Base-by-base conservation (phyloP, 257 asterid species). In the Catharanthus roseus region DNA sequence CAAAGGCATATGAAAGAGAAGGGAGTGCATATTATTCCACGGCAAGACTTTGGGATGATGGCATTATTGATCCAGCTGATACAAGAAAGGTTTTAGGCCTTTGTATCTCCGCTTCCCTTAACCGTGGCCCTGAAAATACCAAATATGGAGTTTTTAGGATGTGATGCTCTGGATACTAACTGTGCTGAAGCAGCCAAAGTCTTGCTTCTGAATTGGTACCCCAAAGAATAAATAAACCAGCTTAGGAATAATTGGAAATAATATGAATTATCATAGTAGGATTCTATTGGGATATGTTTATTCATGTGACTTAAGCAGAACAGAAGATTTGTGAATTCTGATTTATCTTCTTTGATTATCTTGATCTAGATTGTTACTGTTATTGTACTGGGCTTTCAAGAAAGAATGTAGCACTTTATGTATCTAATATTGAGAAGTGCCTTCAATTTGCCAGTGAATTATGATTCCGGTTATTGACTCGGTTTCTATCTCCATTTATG, bases 41-140 rank as follows among this genome's bases (percentile, higher is more conserved):
- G 10, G 90, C 97, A 1, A 85, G 99, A 78, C 96, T 93, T 66
- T 93, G 99, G 99, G 99, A 93, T 42, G 99, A 93, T 21, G 99
- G 99, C 12, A 82, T 93, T 26, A 91, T 93, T 33, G 99, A 93
- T 75, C 99, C 99, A 13, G 96, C 95, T 28, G 96, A 93, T 71
- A 95, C 99, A 13, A 89, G 99, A 68, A 95, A 84, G 77, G 65
- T 89, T 53, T 62, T 95, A 54, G 92, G 96, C 75, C 95, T 88
- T 60, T 83, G 87, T 84, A 38, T 95, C 65, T 87, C 99, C 56
- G 96, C 99, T 54, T 74, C 95, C 34, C 15, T 68, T 57, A 95
- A 89, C 69, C 89, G 87, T 60, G 77, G 77, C 73, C 83, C 86
- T 0, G 85, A 89, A 85, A 62, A 65, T 44, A 95, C 97, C 72